Base-by-base conservation (phyloP, 129 eudicot species). In the Lactuca sativa region DNA sequence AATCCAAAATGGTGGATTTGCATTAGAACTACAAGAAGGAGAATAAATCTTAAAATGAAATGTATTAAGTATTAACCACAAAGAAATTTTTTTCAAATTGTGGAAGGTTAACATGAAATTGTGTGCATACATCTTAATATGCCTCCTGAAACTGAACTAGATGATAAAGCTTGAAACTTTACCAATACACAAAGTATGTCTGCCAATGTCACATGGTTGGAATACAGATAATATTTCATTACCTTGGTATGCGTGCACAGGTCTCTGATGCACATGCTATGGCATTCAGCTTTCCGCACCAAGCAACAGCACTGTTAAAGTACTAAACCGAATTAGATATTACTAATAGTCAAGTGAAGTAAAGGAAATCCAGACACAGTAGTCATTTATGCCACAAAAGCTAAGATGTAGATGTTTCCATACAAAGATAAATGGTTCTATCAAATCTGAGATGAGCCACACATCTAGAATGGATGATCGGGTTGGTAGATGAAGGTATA, bases 241-340 rank as follows among this genome's bases (percentile, higher is more conserved):
- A 93, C 98, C 98, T 89, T 40, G 98, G 98, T 62, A 93, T 93
- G 76, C 98, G 89, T 57, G 98, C 98, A 89, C 98, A 93, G 16
- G 98, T 93, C 81, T 93, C 98, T 66, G 98, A 89, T 30, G 98
- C 97, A 87, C 97, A 93, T 53, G 98, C 98, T 66, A 93, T 85
- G 56, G 97, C 90, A 80, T 93, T 93, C 70, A 93, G 88, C 92
- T 87, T 93, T n/a, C 98, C 98, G 51, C 98, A 93, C 98, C 98
- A 93, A 62, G 98, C 95, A 83, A 89, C 98, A 59, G 95, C 95
- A 85, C 98, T 93, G 83, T 64, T 71, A 49, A 30, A 76, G 66
- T 17, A 63, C 71, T 36, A 9, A 51, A 52, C 51, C 40, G 40
- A 18, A 70, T 74, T 52, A 76, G 38, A 56, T 9, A 58, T 67